These are phyloP conservation scores for Globisporangium spiculum DNA, from an alignment of 352 stramenopile genomes.

Conservation along the genomic window DNA sequence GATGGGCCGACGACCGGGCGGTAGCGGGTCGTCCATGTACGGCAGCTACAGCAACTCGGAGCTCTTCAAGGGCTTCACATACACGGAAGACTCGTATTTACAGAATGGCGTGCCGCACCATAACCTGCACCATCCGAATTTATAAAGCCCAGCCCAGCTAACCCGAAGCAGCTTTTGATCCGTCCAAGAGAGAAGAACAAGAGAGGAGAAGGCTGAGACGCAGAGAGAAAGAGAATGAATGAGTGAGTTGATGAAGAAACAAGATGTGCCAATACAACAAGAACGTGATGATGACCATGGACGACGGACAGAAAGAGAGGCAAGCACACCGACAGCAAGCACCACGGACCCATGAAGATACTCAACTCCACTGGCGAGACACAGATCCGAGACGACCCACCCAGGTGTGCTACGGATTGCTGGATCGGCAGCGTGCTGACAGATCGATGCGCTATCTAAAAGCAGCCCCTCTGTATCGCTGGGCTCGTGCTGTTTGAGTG, in stretches of 20 bases:
- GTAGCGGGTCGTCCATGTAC: conserved; percentile 32
- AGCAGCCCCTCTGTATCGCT: too few relatives aligned
- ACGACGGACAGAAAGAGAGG: background rate
- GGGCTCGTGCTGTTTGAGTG: background rate
- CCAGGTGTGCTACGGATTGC: too few relatives aligned
- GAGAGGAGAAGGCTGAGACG: background rate
- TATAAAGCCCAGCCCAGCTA: conserved; percentile 28
- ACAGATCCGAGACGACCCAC: background rate
- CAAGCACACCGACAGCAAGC: background rate
- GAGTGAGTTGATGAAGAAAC: background rate
- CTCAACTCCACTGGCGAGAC: background rate
- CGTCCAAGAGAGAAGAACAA: background rate
- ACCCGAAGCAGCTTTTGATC: background rate
- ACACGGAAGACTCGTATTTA: conserved; percentile 80
- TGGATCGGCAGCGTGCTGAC: too few relatives aligned
- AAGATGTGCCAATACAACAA: conserved; percentile 11
- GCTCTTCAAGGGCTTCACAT: conserved; percentile 85
- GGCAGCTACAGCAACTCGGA: conserved; percentile 60
- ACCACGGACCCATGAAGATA: background rate
- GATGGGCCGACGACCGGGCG: conserved; percentile 45
- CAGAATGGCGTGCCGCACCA: conserved; percentile 48
- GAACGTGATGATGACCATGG: background rate
- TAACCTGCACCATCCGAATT: conserved; percentile 35
- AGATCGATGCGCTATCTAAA: too few relatives aligned
- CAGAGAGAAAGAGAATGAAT: background rate